A percentile compares a stretch with the other conserved stretches of the same genome.
Conservation (phyloP, 805 yeast genomes). For the Ogataea nitratoaversa region DNA sequence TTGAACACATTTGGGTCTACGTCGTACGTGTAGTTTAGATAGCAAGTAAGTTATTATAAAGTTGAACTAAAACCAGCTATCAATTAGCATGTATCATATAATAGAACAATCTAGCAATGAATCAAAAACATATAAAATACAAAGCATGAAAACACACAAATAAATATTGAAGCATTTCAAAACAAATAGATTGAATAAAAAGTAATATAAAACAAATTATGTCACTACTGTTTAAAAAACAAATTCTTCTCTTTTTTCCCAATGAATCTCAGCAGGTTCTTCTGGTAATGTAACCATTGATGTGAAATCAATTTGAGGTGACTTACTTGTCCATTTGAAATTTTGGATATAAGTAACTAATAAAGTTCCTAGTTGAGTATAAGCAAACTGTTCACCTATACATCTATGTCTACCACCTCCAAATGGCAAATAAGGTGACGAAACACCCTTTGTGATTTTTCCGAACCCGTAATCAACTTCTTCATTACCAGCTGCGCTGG, state of each 20-base stretch:
- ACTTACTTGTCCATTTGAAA: conserved; percentile 67
- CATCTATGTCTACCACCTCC: conserved; percentile 99
- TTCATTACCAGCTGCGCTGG: conserved; percentile 34
- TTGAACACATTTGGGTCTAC: no score
- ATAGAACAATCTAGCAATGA: no score
- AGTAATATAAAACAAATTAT: neutral
- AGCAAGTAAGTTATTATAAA: no score
- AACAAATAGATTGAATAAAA: conserved; percentile 1
- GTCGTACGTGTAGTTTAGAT: no score
- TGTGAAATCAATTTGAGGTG: conserved; percentile 73
- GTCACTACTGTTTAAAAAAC: neutral
- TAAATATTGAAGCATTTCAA: neutral
- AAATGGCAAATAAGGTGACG: conserved; percentile 93
- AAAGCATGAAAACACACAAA: no score
- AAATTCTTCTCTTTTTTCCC: conserved; percentile 58
- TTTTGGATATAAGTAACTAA: conserved; percentile 71
- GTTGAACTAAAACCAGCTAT: no score
- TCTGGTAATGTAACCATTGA: conserved; percentile 92
- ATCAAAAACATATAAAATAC: no score
- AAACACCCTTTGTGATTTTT: conserved; percentile 90
- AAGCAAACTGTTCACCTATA: conserved; percentile 98
- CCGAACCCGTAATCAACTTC: conserved; percentile 95
- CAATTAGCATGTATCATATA: no score
- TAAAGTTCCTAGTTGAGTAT: conserved; percentile 84
- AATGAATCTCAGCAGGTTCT: conserved; percentile 65